These are phyloP conservation scores for Globisporangium splendens DNA, from an alignment of 352 stramenopile species.

Conservation along the genomic window DNA sequence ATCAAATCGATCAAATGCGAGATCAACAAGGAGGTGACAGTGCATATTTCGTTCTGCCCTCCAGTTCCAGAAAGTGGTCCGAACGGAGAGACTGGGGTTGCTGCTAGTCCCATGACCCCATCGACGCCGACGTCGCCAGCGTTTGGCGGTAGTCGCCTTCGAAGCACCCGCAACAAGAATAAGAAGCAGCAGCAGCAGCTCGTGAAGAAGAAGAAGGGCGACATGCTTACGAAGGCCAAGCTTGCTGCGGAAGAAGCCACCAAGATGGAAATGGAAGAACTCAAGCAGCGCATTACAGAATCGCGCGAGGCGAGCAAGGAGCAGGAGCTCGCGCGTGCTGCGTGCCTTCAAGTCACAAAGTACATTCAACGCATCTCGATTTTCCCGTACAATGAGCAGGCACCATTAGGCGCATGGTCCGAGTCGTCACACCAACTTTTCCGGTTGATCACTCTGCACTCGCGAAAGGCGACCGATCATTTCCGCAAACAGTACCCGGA, in stretches of 20 bases:
- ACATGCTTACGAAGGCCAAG: conserved; percentile 86
- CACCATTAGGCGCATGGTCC: conserved; percentile 73
- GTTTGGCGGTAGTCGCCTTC: conserved; percentile 60
- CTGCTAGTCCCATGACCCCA: conserved; percentile 82
- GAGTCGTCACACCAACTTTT: conserved; percentile 81
- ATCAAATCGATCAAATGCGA: conserved; percentile 85
- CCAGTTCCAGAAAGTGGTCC: conserved; percentile 77
- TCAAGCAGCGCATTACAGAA: conserved; percentile 76
- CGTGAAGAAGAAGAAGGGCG: conserved; percentile 84
- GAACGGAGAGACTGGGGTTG: conserved; percentile 76
- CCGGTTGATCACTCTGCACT: conserved; percentile 70
- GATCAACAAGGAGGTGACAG: conserved; percentile 85
- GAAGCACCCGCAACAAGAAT: conserved; percentile 78
- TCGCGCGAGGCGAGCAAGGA: conserved; percentile 77
- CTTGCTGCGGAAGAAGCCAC: conserved; percentile 82
- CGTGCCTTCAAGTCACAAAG: conserved; percentile 78
- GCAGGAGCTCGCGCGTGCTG: conserved; percentile 70
- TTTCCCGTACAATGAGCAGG: conserved; percentile 77
- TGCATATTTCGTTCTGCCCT: conserved; percentile 78
- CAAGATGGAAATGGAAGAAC: conserved; percentile 87
- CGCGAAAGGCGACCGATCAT: conserved; percentile 73
- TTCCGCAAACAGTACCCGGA: conserved; percentile 84
- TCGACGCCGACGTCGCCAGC: conserved; percentile 81
- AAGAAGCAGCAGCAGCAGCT: conserved; percentile 83
- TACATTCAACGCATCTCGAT: conserved; percentile 83